Base-by-base conservation (phyloP, 352 stramenopile genomes). In the Phytophthora aleatoria region DNA sequence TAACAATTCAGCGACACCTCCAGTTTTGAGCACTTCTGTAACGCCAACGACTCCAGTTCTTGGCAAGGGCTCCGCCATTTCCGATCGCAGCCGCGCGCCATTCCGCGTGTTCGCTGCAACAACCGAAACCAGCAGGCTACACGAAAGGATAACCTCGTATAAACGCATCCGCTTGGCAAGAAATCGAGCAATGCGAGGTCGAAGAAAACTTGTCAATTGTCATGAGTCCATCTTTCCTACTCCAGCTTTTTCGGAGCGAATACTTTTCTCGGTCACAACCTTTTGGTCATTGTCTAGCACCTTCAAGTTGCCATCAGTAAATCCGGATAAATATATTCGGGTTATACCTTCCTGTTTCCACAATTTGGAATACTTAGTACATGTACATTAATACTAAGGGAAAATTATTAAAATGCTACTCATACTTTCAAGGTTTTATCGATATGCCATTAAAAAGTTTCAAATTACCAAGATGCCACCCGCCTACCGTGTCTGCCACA, bases 121-220 rank as follows among this genome's bases (percentile, higher is more conserved):
- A 38, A 28, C 5, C 41, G 45, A 12, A 8, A 31, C 9, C 24
- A 54, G 44, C 24, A 68, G 31, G 15, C n/a, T 56, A 16, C 51
- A 44, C 20, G 50, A 27, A 15, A 57, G 4, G 3, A 50, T 12
- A 38, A 53, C 2, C 26, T 30, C 27, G 28, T 33, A 33, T 4
- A 33, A n/a, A 38, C 27, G n/a, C 48, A 39, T 31, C 33, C 3
- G 27, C 15, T 44, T 44, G 45, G 16, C 6, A 20, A 41, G 39
- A 58, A 52, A 41, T 58, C 30, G 20, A 42, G 39, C 3, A 58
- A 51, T 65, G 49, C 20, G n/a, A 15, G 7, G 16, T 48, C 42
- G n/a, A 2, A 28, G 41, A 51, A 50, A 59, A 35, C 35, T 27
- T n/a, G 35, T 33, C 8, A 11, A 38, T 35, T 15, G 49, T n/a